A percentile compares a stretch with the other conserved stretches of the same genome.
phyloP scores from a whole-genome alignment of 352 stramenopile species.

The Phytophthora sp. region DNA sequence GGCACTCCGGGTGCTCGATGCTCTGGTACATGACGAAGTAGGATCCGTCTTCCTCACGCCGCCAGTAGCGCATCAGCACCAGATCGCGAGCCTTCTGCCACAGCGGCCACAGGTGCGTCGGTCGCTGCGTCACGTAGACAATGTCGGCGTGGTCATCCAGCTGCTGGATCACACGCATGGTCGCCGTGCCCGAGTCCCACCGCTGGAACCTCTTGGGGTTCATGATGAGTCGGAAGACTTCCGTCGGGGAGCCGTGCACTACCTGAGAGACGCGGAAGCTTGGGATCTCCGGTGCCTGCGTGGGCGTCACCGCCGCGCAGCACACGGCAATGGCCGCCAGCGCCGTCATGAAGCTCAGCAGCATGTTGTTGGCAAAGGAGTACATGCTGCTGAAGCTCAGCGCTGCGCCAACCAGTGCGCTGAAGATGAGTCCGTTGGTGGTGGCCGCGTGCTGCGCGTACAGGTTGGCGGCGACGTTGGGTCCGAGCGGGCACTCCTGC shows the following conservation, averaged over 20 bases:
- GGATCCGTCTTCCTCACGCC: slow-evolving; percentile 86
- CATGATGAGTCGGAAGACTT: slow-evolving; percentile 87
- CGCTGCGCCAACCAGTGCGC: slow-evolving; percentile 63
- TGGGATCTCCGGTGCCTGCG: slow-evolving; percentile 79
- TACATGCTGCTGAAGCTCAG: slow-evolving; percentile 89
- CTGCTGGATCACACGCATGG: slow-evolving; percentile 83
- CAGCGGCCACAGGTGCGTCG: slow-evolving; percentile 85
- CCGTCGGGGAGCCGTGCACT: slow-evolving; percentile 82
- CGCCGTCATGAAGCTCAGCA: slow-evolving; percentile 79
- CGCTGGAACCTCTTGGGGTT: slow-evolving; percentile 84
- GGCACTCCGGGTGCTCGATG: slow-evolving; percentile 84
- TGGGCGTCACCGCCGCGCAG: slow-evolving; percentile 72
- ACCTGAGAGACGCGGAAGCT: slow-evolving; percentile 86
- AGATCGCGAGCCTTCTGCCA: slow-evolving; percentile 89
- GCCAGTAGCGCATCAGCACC: slow-evolving; percentile 90
- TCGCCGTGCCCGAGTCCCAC: slow-evolving; percentile 82
- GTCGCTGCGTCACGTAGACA: slow-evolving; percentile 86
- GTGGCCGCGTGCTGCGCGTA: slow-evolving; percentile 83
- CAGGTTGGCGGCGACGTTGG: slow-evolving; percentile 78
- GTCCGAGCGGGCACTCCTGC: slow-evolving; percentile 86
- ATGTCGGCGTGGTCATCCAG: slow-evolving; percentile 91
- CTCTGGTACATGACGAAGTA: slow-evolving; percentile 93
- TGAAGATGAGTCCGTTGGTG: slow-evolving; percentile 77
- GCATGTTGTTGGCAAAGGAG: slow-evolving; percentile 85
- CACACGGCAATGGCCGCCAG: slow-evolving; percentile 68